Base-by-base conservation (phyloP, 2,329 filamentous ascomycete species). In the Achaetomium macrosporum region DNA sequence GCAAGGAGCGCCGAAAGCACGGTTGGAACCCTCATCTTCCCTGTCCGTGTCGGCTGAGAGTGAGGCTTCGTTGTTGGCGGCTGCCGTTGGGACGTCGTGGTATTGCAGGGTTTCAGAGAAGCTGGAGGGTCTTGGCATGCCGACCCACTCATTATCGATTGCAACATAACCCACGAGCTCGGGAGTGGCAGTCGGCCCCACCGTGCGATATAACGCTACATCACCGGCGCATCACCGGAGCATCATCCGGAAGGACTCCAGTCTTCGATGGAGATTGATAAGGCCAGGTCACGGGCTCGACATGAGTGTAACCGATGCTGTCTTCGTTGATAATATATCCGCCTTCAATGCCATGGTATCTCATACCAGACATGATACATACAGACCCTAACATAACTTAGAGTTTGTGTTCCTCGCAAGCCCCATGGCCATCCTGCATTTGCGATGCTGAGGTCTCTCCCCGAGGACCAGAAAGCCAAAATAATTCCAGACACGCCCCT, bases 1-100 rank as follows among this genome's bases (percentile, higher is more conserved):
- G 49, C 51, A 11, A 57, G 43, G n/a, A 59, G 36, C 12, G 52
- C 37, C 5, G 56, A 29, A 12, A 60, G 6, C 36, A 59, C 20
- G 6, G 50, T 47, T 19, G 47, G 42, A 29, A 55, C 20, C 35
- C 47, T 45, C 57, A 58, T 59, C 10, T 2, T 51, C 29, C 2
- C 25, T 10, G 10, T 31, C 15, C 16, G 41, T 29, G 16, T 40
- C 10, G 17, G 10, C n/a, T 36, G 36, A n/a, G 17, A n/a, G 15
- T 19, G 19, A 30, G 20, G 9, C 3, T 3, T 35, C 20, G 43
- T 40, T 13, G 41, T 15, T 15, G 35, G 42, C 19, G 35, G 15
- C n/a, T 37, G 35, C 7, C 35, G 35, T 8, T 37, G 35, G 15
- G 7, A 15, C 13, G 10, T 35, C 15, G 33, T 12, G 10, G 33